Base-by-base conservation (phyloP, 139 green algal genomes). In the Chlamydomonas sphaeroides region DNA sequence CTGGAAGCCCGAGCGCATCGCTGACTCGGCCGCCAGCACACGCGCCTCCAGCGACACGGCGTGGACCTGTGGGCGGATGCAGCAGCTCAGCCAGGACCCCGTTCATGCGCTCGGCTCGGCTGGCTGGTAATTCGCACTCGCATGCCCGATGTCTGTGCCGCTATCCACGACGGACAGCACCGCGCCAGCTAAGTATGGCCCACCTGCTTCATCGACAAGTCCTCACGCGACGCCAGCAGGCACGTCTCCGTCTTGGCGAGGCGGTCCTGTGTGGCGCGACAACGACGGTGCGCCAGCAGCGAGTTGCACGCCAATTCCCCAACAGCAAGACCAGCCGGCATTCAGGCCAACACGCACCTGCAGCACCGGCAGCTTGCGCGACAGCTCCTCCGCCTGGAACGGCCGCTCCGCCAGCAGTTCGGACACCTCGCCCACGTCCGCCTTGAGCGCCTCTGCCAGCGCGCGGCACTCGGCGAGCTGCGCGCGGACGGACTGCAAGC, bases 31-130 rank as follows among this genome's bases (percentile, higher is more conserved):
- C 2, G 53, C 72, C 45, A 73, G 51, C 35, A 80, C 51, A 0
- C 71, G 36, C n/a, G 75, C 81, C 63, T 86, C 81, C 35, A 86
- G n/a, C 0, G 32, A 45, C 18, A 86, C 81, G 32, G 71, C 81
- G 30, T 82, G 63, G 25, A 86, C 80, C 80, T 85, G 80, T 21
- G 53, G 53, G 11, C 11, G 45, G n/a, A n/a, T n/a, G n/a, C n/a
- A n/a, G n/a, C n/a, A n/a, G n/a, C n/a, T n/a, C n/a, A n/a, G n/a
- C n/a, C n/a, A n/a, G n/a, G n/a, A n/a, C n/a, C n/a, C n/a, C n/a
- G n/a, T n/a, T n/a, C n/a, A n/a, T n/a, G n/a, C n/a, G n/a, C n/a
- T n/a, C n/a, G n/a, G n/a, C n/a, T n/a, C n/a, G n/a, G n/a, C n/a
- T n/a, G n/a, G n/a, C n/a, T n/a, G n/a, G n/a, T n/a, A n/a, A n/a